phyloP scores from a whole-genome alignment of 345 rosid genomes.

The Murraya paniculata region DNA sequence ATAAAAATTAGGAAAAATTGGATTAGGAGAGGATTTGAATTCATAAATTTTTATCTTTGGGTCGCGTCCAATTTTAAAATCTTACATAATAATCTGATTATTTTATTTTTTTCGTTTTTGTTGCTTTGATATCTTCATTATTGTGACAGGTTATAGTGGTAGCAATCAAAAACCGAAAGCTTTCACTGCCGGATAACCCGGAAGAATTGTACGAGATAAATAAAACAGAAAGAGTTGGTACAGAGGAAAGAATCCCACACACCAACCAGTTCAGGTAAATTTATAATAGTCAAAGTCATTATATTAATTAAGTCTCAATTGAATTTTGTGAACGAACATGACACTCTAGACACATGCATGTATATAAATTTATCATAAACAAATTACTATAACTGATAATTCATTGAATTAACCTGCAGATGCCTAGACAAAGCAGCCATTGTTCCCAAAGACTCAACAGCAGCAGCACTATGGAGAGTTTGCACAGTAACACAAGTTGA shows the following conservation, averaged over 20 bases:
- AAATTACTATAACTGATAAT: too few species aligned
- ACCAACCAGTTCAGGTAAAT: conserved; percentile 50
- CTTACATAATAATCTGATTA: neutral
- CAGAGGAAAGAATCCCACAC: conserved; percentile 30
- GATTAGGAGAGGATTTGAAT: too few species aligned
- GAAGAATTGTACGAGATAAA: conserved; percentile 37
- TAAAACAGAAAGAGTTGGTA: conserved; percentile 18
- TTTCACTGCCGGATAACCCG: conserved; percentile 33
- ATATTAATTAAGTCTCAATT: too few species aligned
- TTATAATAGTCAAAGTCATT: too few species aligned
- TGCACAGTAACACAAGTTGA: conserved; percentile 59
- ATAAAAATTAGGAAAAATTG: too few species aligned
- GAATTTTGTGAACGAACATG: too few species aligned
- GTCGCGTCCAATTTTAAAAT: too few species aligned
- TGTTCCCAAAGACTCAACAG: conserved; percentile 9
- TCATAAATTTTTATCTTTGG: too few species aligned
- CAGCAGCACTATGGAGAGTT: conserved; percentile 20
- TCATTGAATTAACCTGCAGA: conserved; percentile 10
- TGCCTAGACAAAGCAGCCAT: conserved; percentile 47
- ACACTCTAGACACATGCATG: too few species aligned
- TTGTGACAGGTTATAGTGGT: conserved; percentile 31
- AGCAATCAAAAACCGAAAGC: conserved; percentile 40
- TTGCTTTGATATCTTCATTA: too few species aligned
- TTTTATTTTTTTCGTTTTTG: neutral
- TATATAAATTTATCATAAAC: too few species aligned